A percentile compares a stretch with the other conserved stretches of the same genome.
Evolutionary conservation across 768 basidiomycete species (phyloP).

Genomic region (Dentipellis sp.): DNA sequence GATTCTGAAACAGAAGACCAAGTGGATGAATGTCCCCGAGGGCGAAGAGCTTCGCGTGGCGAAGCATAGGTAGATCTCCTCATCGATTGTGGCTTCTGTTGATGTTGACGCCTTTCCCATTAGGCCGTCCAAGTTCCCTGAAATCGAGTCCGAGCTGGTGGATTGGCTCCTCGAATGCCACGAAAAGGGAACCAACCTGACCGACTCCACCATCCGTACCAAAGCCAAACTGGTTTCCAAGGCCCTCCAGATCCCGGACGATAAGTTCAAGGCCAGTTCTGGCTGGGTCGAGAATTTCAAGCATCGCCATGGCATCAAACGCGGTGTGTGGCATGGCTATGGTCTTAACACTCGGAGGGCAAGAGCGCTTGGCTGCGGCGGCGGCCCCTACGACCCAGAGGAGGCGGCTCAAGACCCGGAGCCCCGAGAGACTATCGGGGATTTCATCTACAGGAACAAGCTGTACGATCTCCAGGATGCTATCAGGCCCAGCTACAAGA

Average conservation of each 20-base stretch:
- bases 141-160: conserved; percentile 57
- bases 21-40: conserved; percentile 65
- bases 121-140: conserved; percentile 76
- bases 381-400: conserved; percentile 6
- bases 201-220: conserved; percentile 54
- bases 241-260: conserved; percentile 44
- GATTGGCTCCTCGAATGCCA: conserved; percentile 51
- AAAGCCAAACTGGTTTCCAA: conserved; percentile 63
- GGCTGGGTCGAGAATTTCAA: conserved; percentile 95
- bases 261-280: conserved; percentile 84
- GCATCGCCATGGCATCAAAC: conserved; percentile 65
- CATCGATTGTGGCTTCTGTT: not conserved
- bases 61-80: conserved; percentile 52
- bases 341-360: conserved; percentile 21
- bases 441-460: conserved; percentile 8
- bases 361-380: not conserved
- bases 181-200: conserved; percentile 38
- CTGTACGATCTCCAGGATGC: conserved; percentile 5
- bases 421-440: conserved; percentile 10
- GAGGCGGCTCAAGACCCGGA: not conserved
- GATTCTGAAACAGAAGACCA: conserved; percentile 77
- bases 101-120: conserved; percentile 4
- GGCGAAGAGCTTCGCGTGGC: conserved; percentile 49
- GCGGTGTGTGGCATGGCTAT: conserved; percentile 45
- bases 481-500: not conserved